Evolutionary conservation across 2,329 filamentous ascomycete species (phyloP).

Genomic region (Aspergillus sp.): DNA sequence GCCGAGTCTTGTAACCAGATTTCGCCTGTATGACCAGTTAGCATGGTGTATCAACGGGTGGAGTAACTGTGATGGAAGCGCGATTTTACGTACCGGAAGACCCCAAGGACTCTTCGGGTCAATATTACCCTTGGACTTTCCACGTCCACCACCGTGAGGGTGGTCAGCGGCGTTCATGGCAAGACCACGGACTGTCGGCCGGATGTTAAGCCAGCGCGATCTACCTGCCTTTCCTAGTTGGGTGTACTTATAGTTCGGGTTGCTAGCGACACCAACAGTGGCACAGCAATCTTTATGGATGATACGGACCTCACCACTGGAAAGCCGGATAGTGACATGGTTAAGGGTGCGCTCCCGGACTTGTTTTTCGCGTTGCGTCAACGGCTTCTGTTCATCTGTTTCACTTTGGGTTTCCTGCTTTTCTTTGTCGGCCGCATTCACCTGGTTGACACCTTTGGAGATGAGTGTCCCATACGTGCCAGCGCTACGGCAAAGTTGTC

Average conservation of each 20-base stretch:
- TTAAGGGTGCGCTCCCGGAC: conserved; percentile 63
- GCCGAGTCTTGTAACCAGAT: conserved; percentile 79
- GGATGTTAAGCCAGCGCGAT: conserved; percentile 88
- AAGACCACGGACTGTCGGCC: conserved; percentile 92
- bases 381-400: conserved; percentile 30
- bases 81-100: conserved; percentile 69
- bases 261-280: conserved; percentile 92
- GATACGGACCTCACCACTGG: conserved; percentile 88
- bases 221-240: conserved; percentile 94
- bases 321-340: conserved; percentile 80
- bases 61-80: neutral
- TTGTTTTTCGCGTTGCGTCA: conserved; percentile 39
- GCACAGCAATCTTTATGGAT: conserved; percentile 92
- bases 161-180: conserved; percentile 99
- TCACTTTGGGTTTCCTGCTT: conserved; percentile 42
- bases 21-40: conserved; percentile 45
- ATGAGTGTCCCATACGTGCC: conserved; percentile 88
- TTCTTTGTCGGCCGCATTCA: conserved; percentile 54
- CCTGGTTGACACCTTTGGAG: conserved; percentile 72
- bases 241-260: conserved; percentile 83
- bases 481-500: conserved; percentile 91
- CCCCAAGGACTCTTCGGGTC: conserved; percentile 97
- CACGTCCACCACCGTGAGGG: conserved; percentile 97
- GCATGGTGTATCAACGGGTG: conserved; percentile 9
- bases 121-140: conserved; percentile 98